Evolutionary conservation across 140 eudicot species (phyloP).

Genomic region (Oenanthe javanica): DNA sequence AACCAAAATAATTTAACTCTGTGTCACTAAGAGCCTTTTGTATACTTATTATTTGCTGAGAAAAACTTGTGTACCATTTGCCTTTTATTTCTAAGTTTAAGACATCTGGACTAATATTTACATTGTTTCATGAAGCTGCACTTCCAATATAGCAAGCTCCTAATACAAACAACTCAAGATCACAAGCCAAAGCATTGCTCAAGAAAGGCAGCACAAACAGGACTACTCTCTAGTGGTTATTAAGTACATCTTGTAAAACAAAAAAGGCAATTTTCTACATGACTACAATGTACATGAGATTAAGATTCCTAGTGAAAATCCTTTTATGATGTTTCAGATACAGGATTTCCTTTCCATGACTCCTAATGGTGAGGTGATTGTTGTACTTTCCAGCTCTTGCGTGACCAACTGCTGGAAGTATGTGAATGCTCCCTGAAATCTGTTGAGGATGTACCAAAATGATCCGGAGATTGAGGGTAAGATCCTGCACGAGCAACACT

Average conservation of each 20-base stretch:
- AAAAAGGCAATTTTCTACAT: constrained; percentile 9
- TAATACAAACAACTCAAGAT: neutral
- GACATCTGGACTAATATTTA: neutral
- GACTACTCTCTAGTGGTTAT: neutral
- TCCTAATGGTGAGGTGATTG: constrained; percentile 27
- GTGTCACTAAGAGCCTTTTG: no score
- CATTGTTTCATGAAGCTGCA: neutral
- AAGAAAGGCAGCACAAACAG: neutral
- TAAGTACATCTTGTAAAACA: neutral
- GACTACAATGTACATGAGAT: constrained; percentile 18
- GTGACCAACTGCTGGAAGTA: constrained; percentile 14
- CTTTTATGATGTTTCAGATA: neutral
- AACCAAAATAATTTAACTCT: no score
- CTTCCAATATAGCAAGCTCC: neutral
- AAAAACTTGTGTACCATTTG: neutral
- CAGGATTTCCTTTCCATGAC: constrained; percentile 29
- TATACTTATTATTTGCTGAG: no score
- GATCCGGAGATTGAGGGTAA: constrained; percentile 29
- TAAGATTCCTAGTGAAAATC: constrained; percentile 14
- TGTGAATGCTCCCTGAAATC: constrained; percentile 28
- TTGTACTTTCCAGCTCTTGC: constrained; percentile 22
- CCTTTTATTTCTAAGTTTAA: neutral
- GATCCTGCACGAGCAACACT: constrained; percentile 32
- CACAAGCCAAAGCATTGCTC: neutral
- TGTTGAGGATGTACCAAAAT: constrained; percentile 23